Conservation (phyloP, 129 eudicot species). For the Lonicera japonica region DNA sequence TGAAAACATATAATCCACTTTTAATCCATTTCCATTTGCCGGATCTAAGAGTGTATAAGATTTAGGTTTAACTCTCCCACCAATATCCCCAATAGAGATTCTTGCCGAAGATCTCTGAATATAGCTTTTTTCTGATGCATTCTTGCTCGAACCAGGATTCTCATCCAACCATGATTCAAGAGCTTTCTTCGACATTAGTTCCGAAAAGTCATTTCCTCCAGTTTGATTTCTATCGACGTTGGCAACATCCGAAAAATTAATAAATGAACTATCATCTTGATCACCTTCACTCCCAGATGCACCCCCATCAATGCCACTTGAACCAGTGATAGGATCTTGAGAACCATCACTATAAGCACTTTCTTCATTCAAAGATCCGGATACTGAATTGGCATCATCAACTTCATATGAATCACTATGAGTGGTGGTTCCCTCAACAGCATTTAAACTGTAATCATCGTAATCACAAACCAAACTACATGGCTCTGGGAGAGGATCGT, state of each 20-base stretch:
- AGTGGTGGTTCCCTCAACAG: constrained; percentile 20
- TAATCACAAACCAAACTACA: constrained; percentile 45
- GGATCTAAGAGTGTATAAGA: constrained; percentile 59
- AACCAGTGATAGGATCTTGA: constrained; percentile 45
- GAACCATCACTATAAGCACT: constrained; percentile 52
- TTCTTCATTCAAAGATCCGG: constrained; percentile 66
- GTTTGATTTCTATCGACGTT: constrained; percentile 21
- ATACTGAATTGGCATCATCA: constrained; percentile 38
- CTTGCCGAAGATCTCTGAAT: constrained; percentile 54
- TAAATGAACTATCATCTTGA: constrained; percentile 37
- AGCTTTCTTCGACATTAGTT: constrained; percentile 65
- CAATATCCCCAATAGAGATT: constrained; percentile 69
- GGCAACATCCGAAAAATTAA: constrained; percentile 64
- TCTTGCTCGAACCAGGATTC: constrained; percentile 41
- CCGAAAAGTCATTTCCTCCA: constrained; percentile 32
- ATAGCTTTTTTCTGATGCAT: constrained; percentile 27
- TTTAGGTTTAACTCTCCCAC: constrained; percentile 55
- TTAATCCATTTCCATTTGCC: constrained; percentile 74
- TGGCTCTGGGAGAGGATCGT: constrained; percentile 92
- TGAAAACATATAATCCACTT: constrained; percentile 53
- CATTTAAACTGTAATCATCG: constrained; percentile 14
- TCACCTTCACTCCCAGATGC: constrained; percentile 36
- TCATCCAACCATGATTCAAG: constrained; percentile 94
- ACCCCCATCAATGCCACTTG: constrained; percentile 32
- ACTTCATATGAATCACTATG: constrained; percentile 29